Evolutionary conservation across 257 asterid genomes (phyloP).

Genomic region (Penstemon eatonii): DNA sequence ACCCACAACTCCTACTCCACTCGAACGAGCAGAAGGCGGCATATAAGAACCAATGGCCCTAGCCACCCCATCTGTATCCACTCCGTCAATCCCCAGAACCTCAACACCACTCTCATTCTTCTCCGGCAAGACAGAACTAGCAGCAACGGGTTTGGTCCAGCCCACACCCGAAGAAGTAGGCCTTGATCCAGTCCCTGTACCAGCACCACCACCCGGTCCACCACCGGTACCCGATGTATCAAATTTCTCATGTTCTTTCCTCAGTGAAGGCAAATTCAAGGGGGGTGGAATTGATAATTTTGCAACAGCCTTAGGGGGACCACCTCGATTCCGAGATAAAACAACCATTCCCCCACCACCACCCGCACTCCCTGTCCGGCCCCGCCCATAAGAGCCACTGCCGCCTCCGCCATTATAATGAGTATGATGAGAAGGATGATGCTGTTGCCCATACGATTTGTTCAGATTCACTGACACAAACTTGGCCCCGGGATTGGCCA

Average conservation of each 20-base stretch:
- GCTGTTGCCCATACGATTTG: slow-evolving; percentile 84
- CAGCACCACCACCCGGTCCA: slow-evolving; percentile 57
- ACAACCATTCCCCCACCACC: slow-evolving; percentile 89
- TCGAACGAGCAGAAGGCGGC: slow-evolving; percentile 77
- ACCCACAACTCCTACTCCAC: slow-evolving; percentile 40
- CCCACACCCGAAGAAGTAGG: slow-evolving; percentile 86
- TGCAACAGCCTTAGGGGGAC: slow-evolving; percentile 58
- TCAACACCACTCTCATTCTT: slow-evolving; percentile 45
- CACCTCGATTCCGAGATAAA: slow-evolving; percentile 65
- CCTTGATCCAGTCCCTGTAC: slow-evolving; percentile 69
- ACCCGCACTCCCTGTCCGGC: slow-evolving; percentile 44
- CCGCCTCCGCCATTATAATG: slow-evolving; percentile 49
- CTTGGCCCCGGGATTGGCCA: slow-evolving; percentile 91
- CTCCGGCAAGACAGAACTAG: slow-evolving; percentile 42
- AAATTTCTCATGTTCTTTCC: slow-evolving; percentile 87
- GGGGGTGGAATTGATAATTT: slow-evolving; percentile 96
- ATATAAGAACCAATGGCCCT: slow-evolving; percentile 55
- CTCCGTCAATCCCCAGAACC: slow-evolving; percentile 38
- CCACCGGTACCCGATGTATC: slow-evolving; percentile 59
- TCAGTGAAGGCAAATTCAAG: slow-evolving; percentile 89
- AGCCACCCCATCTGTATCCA: slow-evolving; percentile 44
- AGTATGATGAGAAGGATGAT: slow-evolving; percentile 50
- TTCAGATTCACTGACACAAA: slow-evolving; percentile 79
- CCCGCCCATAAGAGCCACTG: slow-evolving; percentile 62
- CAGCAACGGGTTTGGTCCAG: slow-evolving; percentile 73